Evolutionary conservation across 352 stramenopile genomes (phyloP), one percentile per base, ranked within the genome.

Genomic region (Pythium periplocum): DNA sequence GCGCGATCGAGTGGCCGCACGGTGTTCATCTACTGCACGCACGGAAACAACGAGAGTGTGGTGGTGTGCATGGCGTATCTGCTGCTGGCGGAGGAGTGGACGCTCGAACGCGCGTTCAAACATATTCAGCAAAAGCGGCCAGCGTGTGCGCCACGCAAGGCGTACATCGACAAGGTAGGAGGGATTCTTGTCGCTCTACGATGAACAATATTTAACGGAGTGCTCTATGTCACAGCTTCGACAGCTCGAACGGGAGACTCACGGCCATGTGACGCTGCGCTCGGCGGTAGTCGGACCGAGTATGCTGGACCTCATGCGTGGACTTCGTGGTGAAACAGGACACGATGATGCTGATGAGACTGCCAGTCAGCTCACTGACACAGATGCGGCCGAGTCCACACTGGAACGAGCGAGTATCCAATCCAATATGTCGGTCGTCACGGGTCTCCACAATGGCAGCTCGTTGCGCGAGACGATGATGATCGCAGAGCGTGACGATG

Each of bases 251-350:
- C 43, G 75, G 9, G 78, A 86, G 41, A 70, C 75, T 31, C 73
- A 85, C 47, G 78, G 78, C 1, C 62, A 74, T 6, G 72, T 86
- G 61, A 86, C 78, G 36, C 70, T 88, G 41, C 66, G 78, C 12
- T 78, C 68, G 2, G 69, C 78, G 17, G 71, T 83, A 26, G 76
- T 86, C 12, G 78, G 78, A 0, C 78, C 78, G 10, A 88, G 78
- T 47, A 88, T 88, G 78, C 85, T 86, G 36, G 78, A 88, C 41
- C 66, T 88, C 44, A 88, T 88, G 78, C 64, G 82, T 43, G 71
- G 75, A 8, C 64, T 88, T 11, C 73, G 72, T 31, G 78, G 75
- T 3, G 64, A 82, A 35, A 55, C 66, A 7, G 59, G 60, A 0
- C 52, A 48, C 1, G 66, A 86, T 26, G 63, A 82, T 36, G 58